These are phyloP conservation scores for Phaeoacremonium minimum DNA, from an alignment of 2,329 filamentous ascomycete species.

Conservation along the genomic window DNA sequence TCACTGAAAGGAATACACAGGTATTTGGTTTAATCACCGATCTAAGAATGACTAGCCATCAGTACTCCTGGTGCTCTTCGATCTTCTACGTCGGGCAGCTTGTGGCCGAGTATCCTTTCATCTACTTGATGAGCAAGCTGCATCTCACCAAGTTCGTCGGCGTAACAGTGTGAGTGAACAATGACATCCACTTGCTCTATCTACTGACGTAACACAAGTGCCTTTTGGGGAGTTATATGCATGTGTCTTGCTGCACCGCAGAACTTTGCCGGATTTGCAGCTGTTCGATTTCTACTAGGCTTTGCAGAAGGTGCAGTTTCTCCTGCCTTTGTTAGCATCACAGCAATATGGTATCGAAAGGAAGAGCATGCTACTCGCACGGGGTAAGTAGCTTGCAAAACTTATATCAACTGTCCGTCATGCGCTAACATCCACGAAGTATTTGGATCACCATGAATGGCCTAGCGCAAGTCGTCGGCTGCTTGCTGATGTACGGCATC, in stretches of 20 bases:
- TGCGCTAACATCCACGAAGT: conserved; percentile 7
- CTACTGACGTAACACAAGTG: conserved; percentile 22
- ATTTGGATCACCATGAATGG: conserved; percentile 41
- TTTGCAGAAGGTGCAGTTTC: conserved; percentile 35
- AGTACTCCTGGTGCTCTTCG: conserved; percentile 44
- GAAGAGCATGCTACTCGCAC: conserved; percentile 26
- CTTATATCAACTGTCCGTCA: conserved; percentile 1
- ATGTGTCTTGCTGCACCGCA: conserved; percentile 34
- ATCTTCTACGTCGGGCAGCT: conserved; percentile 42
- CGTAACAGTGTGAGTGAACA: conserved; percentile 30
- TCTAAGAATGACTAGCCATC: conserved; percentile 33
- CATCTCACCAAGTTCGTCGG: conserved; percentile 46
- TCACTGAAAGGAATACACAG: neutral
- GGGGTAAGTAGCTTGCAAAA: conserved; percentile 10
- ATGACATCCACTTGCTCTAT: neutral
- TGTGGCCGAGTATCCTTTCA: conserved; percentile 42
- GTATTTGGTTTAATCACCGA: conserved; percentile 42
- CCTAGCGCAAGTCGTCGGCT: conserved; percentile 38
- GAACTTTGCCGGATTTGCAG: conserved; percentile 29
- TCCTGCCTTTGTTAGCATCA: conserved; percentile 41
- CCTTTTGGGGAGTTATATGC: conserved; percentile 33
- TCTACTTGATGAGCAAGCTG: conserved; percentile 45
- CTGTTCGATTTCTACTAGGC: conserved; percentile 32
- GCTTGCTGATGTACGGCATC: conserved; percentile 46
- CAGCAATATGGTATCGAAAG: conserved; percentile 33